A percentile compares a stretch with the other conserved stretches of the same genome.
Conservation (phyloP, 768 basidiomycete genomes). For the Chalciporus chontae region DNA sequence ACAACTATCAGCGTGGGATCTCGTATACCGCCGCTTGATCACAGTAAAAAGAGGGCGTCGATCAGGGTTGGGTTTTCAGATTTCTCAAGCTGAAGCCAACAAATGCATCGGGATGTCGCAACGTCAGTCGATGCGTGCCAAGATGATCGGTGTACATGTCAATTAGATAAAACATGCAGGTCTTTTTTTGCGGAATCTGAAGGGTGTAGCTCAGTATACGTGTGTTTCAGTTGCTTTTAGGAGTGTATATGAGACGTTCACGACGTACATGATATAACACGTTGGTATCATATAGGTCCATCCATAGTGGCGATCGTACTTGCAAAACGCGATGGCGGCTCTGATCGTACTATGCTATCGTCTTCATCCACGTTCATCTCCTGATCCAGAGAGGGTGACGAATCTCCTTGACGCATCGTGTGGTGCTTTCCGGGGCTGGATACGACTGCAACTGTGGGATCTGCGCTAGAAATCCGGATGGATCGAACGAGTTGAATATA, state of each 20-base stretch:
- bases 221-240: too few relatives aligned
- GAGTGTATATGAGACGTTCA: not conserved
- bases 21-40: too few relatives aligned
- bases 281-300: slow-evolving; percentile 20
- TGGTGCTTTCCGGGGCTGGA: slow-evolving; percentile 61
- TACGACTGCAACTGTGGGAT: slow-evolving; percentile 45
- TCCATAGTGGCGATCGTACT: slow-evolving; percentile 40
- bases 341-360: slow-evolving; percentile 20
- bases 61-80: too few relatives aligned
- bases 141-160: too few relatives aligned
- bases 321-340: slow-evolving; percentile 32
- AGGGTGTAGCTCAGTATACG: too few relatives aligned
- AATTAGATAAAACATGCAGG: too few relatives aligned
- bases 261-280: not conserved
- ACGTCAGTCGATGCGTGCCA: too few relatives aligned
- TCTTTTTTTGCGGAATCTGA: too few relatives aligned
- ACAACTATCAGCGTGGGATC: too few relatives aligned
- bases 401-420: slow-evolving; percentile 23
- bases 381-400: slow-evolving; percentile 11
- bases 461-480: slow-evolving; percentile 65
- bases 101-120: too few relatives aligned
- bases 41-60: too few relatives aligned
- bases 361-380: slow-evolving; percentile 31
- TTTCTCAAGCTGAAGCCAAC: too few relatives aligned
- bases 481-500: slow-evolving; percentile 71